Base-by-base conservation (phyloP, 768 basidiomycete genomes). In the Tephrocybe sp. region DNA sequence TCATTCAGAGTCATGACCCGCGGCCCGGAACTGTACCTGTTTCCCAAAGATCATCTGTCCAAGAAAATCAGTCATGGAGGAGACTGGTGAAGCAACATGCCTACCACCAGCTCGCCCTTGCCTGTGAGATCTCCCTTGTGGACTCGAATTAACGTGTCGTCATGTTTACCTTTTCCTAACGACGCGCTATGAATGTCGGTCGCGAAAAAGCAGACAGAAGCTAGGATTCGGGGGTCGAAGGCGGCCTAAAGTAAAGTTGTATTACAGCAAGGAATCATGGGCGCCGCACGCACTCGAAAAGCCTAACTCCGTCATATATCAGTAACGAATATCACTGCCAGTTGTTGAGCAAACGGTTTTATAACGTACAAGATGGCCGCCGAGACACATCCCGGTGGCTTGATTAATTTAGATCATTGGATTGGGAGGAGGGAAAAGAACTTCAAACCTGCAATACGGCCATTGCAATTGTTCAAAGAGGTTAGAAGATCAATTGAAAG, bases 151-250 rank as follows among this genome's bases (percentile, higher is more conserved):
- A 98, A 83, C 3, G 92, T 83, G 65, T 98, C 83, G 60, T 96
- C 95, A 24, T 78, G 82, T 60, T 86, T 84, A 6, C 90, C 88
- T 61, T 85, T 87, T 5, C 95, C 94, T 18, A 98, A 83, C 0
- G 91, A 84, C 1, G 90, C 90, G 40, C 76, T 76, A 67, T 98
- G 96, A 38, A 98, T 83, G 64, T 96, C 94, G 13, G 96, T 98
- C 1, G 89, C 92, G 62, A 98, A 98, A 73, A 91, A 98, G 69
- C 94, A 97, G 34, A 96, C 89, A 0, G 90, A 78, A 1, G 95
- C 75, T 3, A 91, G 74, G 19, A 97, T 80, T 27, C 95, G 83
- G 5, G 78, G 72, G 64, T 98, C 89, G 62, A 98, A 94, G 0
- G 93, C 90, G 41, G 91, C 91, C 91, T 95, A 50, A 5, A 36